Conservation (phyloP, 805 yeast genomes). For the Cyberlindnera mycetangii region DNA sequence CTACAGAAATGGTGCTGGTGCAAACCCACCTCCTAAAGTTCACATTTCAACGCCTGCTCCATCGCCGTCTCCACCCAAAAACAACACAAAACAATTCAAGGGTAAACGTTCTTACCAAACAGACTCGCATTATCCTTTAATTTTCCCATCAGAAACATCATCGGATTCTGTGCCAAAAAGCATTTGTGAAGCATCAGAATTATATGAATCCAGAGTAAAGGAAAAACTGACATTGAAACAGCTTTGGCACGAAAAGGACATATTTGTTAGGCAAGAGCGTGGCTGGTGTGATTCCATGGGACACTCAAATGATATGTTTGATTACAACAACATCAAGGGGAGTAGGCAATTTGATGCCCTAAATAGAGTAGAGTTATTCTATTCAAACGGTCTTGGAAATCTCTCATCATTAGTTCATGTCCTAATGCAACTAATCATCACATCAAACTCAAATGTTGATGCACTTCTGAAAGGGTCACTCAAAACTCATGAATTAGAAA, state of each 20-base stretch:
- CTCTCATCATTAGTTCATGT: conserved; percentile 65
- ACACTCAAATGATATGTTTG: conserved; percentile 28
- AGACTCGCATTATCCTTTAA: conserved; percentile 62
- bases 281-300: conserved; percentile 43
- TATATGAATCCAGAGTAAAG: conserved; percentile 58
- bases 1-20: conserved; percentile 16
- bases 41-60: conserved; percentile 89
- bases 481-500: conserved; percentile 4
- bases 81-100: conserved; percentile 34
- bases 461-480: conserved; percentile 25
- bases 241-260: conserved; percentile 66
- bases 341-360: conserved; percentile 33
- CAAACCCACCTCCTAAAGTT: conserved; percentile 50
- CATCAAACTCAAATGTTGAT: conserved; percentile 9
- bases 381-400: conserved; percentile 47
- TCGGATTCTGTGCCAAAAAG: conserved; percentile 58
- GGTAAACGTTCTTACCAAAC: conserved; percentile 59
- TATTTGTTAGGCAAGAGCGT: conserved; percentile 70
- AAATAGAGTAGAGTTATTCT: conserved; percentile 58
- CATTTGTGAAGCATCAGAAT: conserved; percentile 72
- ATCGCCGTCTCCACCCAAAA: conserved; percentile 56
- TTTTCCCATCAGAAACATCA: conserved; percentile 49
- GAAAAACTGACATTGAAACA: conserved; percentile 69
- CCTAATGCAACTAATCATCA: conserved; percentile 57
- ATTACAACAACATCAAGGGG: conserved; percentile 26